Evolutionary conservation across 2,329 filamentous ascomycete genomes (phyloP).

Genomic region (Endocalyx cinctus): DNA sequence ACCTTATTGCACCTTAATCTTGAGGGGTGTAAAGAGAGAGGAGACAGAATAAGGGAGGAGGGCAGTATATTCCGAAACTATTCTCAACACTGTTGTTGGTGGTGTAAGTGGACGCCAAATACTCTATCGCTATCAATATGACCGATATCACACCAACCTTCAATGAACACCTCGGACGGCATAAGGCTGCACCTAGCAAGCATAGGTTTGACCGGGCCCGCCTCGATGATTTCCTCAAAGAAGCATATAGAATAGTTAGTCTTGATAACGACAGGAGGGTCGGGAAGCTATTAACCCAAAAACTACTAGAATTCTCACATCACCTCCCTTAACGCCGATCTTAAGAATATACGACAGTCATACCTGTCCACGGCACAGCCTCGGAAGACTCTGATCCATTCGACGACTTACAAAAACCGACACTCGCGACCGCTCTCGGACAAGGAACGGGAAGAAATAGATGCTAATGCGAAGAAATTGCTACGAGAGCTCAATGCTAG

Average conservation of each 20-base stretch:
- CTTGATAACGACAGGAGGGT: too few species aligned
- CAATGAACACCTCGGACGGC: conserved; percentile 61
- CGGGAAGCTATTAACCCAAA: too few species aligned
- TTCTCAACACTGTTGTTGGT: too few species aligned
- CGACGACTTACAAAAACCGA: conserved; percentile 38
- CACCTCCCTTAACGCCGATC: conserved; percentile 70
- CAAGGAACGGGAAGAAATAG: conserved; percentile 77
- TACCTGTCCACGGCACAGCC: conserved; percentile 81
- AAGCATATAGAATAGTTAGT: conserved; percentile 86
- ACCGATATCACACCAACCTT: conserved; percentile 64
- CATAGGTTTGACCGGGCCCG: conserved; percentile 41
- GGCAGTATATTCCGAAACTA: too few species aligned
- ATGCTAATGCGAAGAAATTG: conserved; percentile 79
- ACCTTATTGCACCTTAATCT: too few species aligned
- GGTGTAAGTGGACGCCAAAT: too few species aligned
- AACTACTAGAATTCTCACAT: conserved; percentile 71
- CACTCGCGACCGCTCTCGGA: conserved; percentile 63
- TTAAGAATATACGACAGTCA: conserved; percentile 77
- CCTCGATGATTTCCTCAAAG: conserved; percentile 84
- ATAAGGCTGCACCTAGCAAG: conserved; percentile 46
- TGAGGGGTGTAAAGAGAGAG: too few species aligned
- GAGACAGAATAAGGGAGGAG: too few species aligned
- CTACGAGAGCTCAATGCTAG: conserved; percentile 80
- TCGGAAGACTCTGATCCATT: conserved; percentile 50
- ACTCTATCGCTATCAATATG: too few species aligned